Conservation (phyloP, 108 stramenopile genomes). For the Fragilariopsis cylindrus region DNA sequence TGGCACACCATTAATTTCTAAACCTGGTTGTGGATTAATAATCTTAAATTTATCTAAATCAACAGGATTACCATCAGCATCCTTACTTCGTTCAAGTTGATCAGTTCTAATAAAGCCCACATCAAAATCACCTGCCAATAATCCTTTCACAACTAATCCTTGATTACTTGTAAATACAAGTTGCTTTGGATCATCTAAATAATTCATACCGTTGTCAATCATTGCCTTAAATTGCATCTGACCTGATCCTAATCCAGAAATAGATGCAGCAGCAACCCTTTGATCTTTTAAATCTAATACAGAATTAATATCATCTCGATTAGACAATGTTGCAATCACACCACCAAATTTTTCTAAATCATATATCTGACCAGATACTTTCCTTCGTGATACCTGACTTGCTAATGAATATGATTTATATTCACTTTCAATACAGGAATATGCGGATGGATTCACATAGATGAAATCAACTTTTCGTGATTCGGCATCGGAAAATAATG, state of each 20-base stretch:
- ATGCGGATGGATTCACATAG: slow-evolving; percentile 34
- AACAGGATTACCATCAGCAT: slow-evolving; percentile 16
- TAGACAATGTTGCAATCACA: slow-evolving; percentile 18
- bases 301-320: slow-evolving; percentile 23
- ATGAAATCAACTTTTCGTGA: slow-evolving; percentile 29
- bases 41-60: slow-evolving; percentile 30
- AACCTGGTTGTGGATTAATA: slow-evolving; percentile 16
- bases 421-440: slow-evolving; percentile 34
- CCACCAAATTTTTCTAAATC: slow-evolving; percentile 41
- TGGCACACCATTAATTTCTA: slow-evolving; percentile 29
- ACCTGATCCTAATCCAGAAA: slow-evolving; percentile 33
- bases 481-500: not conserved
- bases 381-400: slow-evolving; percentile 25
- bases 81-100: slow-evolving; percentile 28
- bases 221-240: slow-evolving; percentile 44
- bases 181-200: slow-evolving; percentile 34
- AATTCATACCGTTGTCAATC: slow-evolving; percentile 28
- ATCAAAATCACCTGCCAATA: slow-evolving; percentile 36
- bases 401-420: slow-evolving; percentile 28
- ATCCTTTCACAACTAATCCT: slow-evolving; percentile 34
- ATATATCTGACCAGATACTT: slow-evolving; percentile 27
- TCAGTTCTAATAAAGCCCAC: slow-evolving; percentile 45
- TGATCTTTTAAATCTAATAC: slow-evolving; percentile 33
- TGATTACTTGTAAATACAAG: slow-evolving; percentile 40
- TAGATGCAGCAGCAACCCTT: slow-evolving; percentile 29